These are phyloP conservation scores for Mucor circinelloides DNA, from an alignment of 371 early-diverging fungal genomes.

Conservation along the genomic window DNA sequence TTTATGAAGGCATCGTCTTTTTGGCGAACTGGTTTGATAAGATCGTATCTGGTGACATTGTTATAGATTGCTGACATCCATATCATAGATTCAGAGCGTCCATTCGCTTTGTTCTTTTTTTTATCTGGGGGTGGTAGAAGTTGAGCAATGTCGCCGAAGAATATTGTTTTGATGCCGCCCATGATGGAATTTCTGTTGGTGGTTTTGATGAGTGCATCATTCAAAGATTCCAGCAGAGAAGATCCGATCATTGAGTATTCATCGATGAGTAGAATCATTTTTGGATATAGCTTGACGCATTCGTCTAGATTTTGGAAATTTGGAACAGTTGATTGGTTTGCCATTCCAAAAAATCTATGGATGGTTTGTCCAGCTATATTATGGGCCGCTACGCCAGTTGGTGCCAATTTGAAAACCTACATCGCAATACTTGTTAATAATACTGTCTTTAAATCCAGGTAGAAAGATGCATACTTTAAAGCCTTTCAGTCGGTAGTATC, in stretches of 20 bases:
- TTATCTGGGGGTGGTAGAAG: too few relatives aligned
- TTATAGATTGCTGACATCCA: too few relatives aligned
- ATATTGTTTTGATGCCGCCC: not conserved
- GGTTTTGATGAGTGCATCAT: not conserved
- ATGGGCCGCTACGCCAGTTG: conserved; percentile 5
- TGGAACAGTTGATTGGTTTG: not conserved
- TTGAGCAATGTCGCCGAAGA: conserved; percentile 10
- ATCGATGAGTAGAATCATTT: not conserved
- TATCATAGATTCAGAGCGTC: too few relatives aligned
- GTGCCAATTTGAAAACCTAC: conserved; percentile 4
- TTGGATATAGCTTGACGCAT: not conserved
- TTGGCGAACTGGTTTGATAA: too few relatives aligned
- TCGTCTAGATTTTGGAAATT: not conserved
- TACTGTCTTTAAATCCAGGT: too few relatives aligned
- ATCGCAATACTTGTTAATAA: too few relatives aligned
- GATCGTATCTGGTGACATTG: too few relatives aligned
- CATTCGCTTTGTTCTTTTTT: too few relatives aligned
- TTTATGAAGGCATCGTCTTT: too few relatives aligned
- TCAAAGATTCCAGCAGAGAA: not conserved
- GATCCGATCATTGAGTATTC: conserved; percentile 4
- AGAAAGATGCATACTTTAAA: conserved; percentile 6
- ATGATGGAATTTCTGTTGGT: not conserved
- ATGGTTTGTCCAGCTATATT: not conserved
- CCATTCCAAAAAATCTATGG: conserved; percentile 7
- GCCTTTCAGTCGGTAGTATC: not conserved